Evolutionary conservation across 208 protist species (phyloP).

Genomic region (Trypanosoma boissoni): DNA sequence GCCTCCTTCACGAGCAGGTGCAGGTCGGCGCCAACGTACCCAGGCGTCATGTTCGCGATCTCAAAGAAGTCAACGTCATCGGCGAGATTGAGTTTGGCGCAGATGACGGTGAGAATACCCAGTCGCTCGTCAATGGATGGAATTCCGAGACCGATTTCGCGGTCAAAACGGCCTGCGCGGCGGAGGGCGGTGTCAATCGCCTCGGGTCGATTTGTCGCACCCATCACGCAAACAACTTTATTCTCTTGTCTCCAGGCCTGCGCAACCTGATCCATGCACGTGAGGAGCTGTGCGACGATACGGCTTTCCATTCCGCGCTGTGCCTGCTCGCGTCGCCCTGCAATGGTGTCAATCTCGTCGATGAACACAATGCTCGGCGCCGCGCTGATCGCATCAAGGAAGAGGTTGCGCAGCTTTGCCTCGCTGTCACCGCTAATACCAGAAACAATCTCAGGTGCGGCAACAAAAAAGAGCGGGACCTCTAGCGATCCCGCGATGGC

Average conservation of each 20-base stretch:
- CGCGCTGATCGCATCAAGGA: constrained; percentile 88
- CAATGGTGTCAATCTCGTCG: constrained; percentile 99
- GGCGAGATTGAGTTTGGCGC: constrained; percentile 72
- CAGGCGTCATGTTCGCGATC: constrained; percentile 94
- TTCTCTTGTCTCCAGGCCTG: constrained; percentile 82
- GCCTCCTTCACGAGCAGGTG: constrained; percentile 95
- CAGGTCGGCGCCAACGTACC: constrained; percentile 98
- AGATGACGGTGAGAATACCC: constrained; percentile 88
- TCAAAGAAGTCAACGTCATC: constrained; percentile 93
- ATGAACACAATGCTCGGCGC: constrained; percentile 99
- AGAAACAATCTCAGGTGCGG: constrained; percentile 95
- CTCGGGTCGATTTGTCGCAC: constrained; percentile 95
- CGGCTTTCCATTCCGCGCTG: constrained; percentile 98
- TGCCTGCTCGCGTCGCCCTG: constrained; percentile 92
- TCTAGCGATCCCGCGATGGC: constrained; percentile 94
- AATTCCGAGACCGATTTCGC: constrained; percentile 96
- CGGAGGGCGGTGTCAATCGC: constrained; percentile 96
- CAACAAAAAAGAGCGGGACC: constrained; percentile 94
- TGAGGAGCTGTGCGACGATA: constrained; percentile 98
- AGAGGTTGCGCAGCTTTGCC: constrained; percentile 95
- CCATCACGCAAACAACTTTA: constrained; percentile 94
- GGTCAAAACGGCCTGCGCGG: constrained; percentile 97
- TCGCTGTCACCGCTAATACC: constrained; percentile 99
- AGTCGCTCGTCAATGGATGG: constrained; percentile 92
- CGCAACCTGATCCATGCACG: constrained; percentile 97